phyloP scores from a whole-genome alignment of 176 grass and related monocot genomes.

The Paspalum vaginatum region DNA sequence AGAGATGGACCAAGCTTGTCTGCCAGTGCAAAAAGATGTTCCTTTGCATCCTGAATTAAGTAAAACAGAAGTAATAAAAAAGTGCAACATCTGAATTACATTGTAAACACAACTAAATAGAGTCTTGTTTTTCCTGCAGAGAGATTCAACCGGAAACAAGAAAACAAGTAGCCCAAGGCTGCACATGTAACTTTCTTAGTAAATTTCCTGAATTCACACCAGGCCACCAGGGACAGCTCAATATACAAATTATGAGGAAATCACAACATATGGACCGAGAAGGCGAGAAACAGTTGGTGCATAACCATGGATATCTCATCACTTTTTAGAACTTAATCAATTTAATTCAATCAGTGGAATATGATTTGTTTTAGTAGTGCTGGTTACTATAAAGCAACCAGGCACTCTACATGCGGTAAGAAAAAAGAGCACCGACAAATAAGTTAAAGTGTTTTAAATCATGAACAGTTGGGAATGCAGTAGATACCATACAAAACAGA shows the following conservation, averaged over 20 bases:
- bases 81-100: neutral
- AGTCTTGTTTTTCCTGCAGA: constrained; percentile 1
- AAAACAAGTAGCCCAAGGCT: neutral
- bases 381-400: constrained; percentile 2
- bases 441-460: neutral
- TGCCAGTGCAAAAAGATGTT: constrained; percentile 88
- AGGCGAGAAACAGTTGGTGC: neutral
- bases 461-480: neutral
- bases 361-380: neutral
- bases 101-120: neutral
- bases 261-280: neutral
- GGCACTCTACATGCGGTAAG: neutral
- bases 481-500: neutral
- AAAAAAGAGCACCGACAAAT: neutral
- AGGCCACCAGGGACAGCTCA: no score
- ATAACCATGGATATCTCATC: neutral
- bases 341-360: neutral
- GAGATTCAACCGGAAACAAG: neutral
- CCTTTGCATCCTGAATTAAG: constrained; percentile 83
- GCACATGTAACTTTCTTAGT: constrained; percentile 9
- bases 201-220: neutral
- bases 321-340: neutral
- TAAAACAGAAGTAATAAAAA: constrained; percentile 16
- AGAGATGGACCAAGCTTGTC: constrained; percentile 83
- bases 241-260: neutral